Evolutionary conservation across 1,139 yeast species (phyloP).

Genomic region (Suhomyces choctaworum): DNA sequence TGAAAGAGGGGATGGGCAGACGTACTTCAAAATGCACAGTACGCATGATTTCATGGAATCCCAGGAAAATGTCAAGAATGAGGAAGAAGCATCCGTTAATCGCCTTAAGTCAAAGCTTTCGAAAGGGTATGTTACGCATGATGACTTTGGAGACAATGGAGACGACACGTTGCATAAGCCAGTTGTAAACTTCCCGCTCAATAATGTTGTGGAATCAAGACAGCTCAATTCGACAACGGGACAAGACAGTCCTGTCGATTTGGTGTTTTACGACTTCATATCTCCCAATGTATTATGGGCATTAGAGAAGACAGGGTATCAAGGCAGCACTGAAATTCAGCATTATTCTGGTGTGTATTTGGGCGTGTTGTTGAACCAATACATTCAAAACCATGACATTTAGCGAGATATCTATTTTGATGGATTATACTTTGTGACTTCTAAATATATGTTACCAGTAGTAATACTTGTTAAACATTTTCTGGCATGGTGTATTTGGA

Average conservation of each 20-base stretch:
- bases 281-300: conserved; percentile 64
- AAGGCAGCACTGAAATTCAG: conserved; percentile 18
- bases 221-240: conserved; percentile 21
- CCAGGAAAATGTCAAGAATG: not conserved
- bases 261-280: conserved; percentile 78
- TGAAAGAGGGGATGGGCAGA: not conserved
- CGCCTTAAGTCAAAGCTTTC: conserved; percentile 20
- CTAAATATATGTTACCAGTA: too few species aligned
- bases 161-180: conserved; percentile 84
- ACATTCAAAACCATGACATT: conserved; percentile 18
- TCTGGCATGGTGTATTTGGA: too few species aligned
- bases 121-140: conserved; percentile 77
- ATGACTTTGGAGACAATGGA: conserved; percentile 81
- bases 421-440: not conserved
- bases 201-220: conserved; percentile 69
- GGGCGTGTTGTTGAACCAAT: conserved; percentile 36
- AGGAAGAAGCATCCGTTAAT: not conserved
- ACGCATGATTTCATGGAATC: too few species aligned
- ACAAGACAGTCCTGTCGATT: conserved; percentile 49
- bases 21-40: not conserved
- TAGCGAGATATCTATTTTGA: conserved; percentile 1
- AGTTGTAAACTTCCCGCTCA: conserved; percentile 58
- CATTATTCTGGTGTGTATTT: conserved; percentile 36
- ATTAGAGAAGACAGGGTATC: conserved; percentile 35
- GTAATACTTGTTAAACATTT: too few species aligned